Evolutionary conservation across 495 filamentous ascomycete genomes (phyloP).

Genomic region (Wilcoxina mikolae): DNA sequence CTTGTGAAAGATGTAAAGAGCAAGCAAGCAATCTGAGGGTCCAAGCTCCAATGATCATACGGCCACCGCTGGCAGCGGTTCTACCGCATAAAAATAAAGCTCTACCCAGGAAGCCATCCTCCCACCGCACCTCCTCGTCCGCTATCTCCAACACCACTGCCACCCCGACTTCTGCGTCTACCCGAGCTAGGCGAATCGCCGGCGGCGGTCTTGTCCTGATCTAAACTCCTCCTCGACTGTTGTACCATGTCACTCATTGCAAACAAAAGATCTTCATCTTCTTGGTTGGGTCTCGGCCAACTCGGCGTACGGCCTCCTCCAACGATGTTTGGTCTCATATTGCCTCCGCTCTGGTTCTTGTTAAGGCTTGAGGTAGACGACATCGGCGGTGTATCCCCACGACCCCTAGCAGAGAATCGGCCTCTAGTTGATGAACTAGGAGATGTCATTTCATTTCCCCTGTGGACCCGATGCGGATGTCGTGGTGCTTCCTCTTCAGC

Average conservation of each 20-base stretch:
- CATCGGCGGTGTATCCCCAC: conserved; percentile 8
- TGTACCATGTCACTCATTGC: conserved; percentile 28
- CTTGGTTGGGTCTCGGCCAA: conserved; percentile 13
- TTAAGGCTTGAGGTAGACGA: conserved; percentile 9
- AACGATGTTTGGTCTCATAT: conserved; percentile 8
- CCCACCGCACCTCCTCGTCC: neutral
- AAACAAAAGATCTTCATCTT: conserved; percentile 28
- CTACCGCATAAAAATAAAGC: too few relatives aligned
- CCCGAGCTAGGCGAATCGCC: neutral
- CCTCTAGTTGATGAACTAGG: conserved; percentile 10
- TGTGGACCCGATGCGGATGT: conserved; percentile 8
- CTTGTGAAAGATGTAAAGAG: neutral
- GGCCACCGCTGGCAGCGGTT: too few relatives aligned
- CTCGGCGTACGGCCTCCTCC: conserved; percentile 20
- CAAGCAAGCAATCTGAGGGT: neutral
- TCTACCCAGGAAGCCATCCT: too few relatives aligned
- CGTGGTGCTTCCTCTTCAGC: conserved; percentile 11
- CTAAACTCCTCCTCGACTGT: conserved; percentile 21
- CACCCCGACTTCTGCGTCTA: neutral
- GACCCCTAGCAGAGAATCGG: conserved; percentile 4
- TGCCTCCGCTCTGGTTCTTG: neutral
- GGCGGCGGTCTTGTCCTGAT: conserved; percentile 8
- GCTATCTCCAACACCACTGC: neutral
- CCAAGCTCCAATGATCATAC: too few relatives aligned
- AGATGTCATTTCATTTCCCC: conserved; percentile 8